Evolutionary conservation across 2,329 filamentous ascomycete genomes (phyloP).

Genomic region (Scolecobasidium constrictum): DNA sequence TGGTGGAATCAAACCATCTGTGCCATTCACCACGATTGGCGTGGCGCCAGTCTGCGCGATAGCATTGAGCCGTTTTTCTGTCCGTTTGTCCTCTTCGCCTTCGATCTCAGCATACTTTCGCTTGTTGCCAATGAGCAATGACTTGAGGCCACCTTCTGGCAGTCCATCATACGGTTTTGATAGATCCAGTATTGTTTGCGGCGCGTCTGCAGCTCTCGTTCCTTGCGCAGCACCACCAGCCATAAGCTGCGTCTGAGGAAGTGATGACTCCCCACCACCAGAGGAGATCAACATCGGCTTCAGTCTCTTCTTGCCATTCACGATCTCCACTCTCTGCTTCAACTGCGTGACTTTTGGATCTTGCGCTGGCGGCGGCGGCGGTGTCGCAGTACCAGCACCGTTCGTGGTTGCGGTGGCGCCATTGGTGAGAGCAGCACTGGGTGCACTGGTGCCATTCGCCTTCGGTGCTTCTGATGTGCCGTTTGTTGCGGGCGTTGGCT

Average conservation of each 20-base stretch:
- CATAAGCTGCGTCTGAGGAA: conserved; percentile 81
- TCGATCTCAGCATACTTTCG: conserved; percentile 66
- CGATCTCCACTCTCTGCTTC: conserved; percentile 87
- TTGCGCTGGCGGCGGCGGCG: conserved; percentile 20
- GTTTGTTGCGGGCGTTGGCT: conserved; percentile 43
- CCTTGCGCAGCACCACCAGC: conserved; percentile 55
- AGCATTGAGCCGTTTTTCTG: conserved; percentile 48
- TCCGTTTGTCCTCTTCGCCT: conserved; percentile 58
- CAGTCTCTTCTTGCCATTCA: conserved; percentile 92
- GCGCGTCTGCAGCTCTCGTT: conserved; percentile 49
- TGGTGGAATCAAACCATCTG: conserved; percentile 69
- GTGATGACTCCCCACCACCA: conserved; percentile 75
- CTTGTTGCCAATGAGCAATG: conserved; percentile 87
- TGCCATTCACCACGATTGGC: conserved; percentile 63
- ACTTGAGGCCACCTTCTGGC: conserved; percentile 76
- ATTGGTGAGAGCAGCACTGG: conserved; percentile 15
- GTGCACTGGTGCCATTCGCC: conserved; percentile 34
- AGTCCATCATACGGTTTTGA: conserved; percentile 90
- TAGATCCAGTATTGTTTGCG: conserved; percentile 76
- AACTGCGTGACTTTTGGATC: conserved; percentile 57
- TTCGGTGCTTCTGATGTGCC: conserved; percentile 27
- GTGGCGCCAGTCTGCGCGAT: conserved; percentile 56
- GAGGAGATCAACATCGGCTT: conserved; percentile 77
- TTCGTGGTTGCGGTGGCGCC: conserved; percentile 19
- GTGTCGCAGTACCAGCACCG: conserved; percentile 36